Conservation (phyloP, 805 yeast genomes). For the Spencermartinsiella europaea region DNA sequence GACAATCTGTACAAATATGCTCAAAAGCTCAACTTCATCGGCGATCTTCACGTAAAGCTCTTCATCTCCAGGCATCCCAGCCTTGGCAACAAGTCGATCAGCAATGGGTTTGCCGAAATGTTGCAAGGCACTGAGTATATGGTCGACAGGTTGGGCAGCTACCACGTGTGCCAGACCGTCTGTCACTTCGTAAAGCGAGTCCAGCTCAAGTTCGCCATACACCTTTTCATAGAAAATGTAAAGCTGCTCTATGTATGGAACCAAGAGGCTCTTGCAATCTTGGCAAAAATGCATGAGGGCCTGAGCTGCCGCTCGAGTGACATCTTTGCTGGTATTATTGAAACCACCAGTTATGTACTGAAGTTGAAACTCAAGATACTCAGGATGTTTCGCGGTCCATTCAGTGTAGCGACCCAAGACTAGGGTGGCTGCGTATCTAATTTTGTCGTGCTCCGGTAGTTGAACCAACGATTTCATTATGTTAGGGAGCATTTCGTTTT, state of each 20-base stretch:
- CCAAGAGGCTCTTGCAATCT: conserved; percentile 70
- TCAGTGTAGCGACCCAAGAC: conserved; percentile 94
- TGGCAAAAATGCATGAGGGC: conserved; percentile 92
- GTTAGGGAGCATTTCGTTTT: conserved; percentile 63
- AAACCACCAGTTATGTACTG: conserved; percentile 81
- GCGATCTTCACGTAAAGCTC: conserved; percentile 48
- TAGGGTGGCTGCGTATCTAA: conserved; percentile 87
- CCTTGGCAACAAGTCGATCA: conserved; percentile 27
- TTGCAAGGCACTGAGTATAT: conserved; percentile 48
- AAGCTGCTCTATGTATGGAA: conserved; percentile 67
- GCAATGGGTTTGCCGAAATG: conserved; percentile 67
- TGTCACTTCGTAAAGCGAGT: conserved; percentile 70
- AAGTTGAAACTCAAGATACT: conserved; percentile 73
- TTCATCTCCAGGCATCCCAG: conserved; percentile 30
- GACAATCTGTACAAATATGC: conserved; percentile 54
- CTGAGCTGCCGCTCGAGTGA: conserved; percentile 81
- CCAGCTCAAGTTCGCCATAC: conserved; percentile 51
- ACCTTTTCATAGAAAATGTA: conserved; percentile 64
- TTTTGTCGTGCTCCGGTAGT: conserved; percentile 78
- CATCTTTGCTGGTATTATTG: conserved; percentile 44
- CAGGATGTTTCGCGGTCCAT: conserved; percentile 88
- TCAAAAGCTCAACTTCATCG: conserved; percentile 66
- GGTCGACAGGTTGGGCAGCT: conserved; percentile 47
- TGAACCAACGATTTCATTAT: conserved; percentile 64
- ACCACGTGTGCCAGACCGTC: conserved; percentile 88